Evolutionary conservation across 495 filamentous ascomycete genomes (phyloP).

Genomic region (Trichoderma virens): DNA sequence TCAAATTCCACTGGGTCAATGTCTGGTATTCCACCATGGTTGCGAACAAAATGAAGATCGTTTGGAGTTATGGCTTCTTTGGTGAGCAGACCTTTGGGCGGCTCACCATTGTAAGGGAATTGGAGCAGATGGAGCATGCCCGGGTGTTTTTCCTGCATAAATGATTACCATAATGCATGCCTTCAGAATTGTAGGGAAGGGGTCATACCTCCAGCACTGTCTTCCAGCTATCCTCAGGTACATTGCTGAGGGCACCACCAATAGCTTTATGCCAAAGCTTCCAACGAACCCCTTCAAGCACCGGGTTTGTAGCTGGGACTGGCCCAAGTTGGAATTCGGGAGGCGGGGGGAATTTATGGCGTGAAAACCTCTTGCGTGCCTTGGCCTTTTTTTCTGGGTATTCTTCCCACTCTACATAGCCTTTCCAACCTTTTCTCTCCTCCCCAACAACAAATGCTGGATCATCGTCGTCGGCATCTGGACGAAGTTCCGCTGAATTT

Average conservation of each 20-base stretch:
- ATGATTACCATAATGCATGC: background rate
- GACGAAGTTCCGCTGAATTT: background rate
- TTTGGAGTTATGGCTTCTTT: slow-evolving; percentile 48
- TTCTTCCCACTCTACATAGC: slow-evolving; percentile 61
- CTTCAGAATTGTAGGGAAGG: background rate
- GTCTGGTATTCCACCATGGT: slow-evolving; percentile 57
- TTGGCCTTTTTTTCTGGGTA: slow-evolving; percentile 56
- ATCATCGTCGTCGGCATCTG: background rate
- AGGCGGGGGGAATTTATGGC: slow-evolving; percentile 46
- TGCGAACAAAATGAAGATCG: slow-evolving; percentile 55
- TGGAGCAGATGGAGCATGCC: slow-evolving; percentile 63
- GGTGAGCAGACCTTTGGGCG: slow-evolving; percentile 25
- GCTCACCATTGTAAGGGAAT: slow-evolving; percentile 66
- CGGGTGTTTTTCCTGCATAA: slow-evolving; percentile 40
- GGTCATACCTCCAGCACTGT: slow-evolving; percentile 40
- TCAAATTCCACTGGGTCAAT: slow-evolving; percentile 48
- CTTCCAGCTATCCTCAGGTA: slow-evolving; percentile 50
- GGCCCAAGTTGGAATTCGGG: slow-evolving; percentile 55
- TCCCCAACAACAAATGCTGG: slow-evolving; percentile 15
- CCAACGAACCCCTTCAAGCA: slow-evolving; percentile 52
- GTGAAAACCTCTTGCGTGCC: slow-evolving; percentile 46
- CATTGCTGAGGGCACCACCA: slow-evolving; percentile 29
- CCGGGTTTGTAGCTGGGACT: slow-evolving; percentile 54
- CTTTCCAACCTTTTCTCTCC: slow-evolving; percentile 12
- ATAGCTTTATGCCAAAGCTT: slow-evolving; percentile 56